Evolutionary conservation across 495 filamentous ascomycete genomes (phyloP).

Genomic region (Staphylotrichum longicolle): DNA sequence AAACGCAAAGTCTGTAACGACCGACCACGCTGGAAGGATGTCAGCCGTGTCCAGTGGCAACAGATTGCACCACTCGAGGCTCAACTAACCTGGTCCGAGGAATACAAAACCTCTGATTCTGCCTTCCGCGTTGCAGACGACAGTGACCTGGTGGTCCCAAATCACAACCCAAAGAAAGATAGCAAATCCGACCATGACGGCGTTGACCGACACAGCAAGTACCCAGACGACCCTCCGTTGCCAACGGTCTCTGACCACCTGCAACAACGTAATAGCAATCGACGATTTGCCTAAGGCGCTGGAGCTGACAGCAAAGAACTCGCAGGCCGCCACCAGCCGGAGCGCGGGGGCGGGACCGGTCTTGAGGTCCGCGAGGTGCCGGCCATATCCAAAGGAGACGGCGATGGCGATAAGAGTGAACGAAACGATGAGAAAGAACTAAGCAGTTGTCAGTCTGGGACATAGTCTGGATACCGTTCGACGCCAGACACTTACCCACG

Average conservation of each 20-base stretch:
- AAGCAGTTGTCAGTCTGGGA: not conserved
- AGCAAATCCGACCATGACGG: not conserved
- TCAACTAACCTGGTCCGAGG: not conserved
- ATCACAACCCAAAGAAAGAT: constrained; percentile 1
- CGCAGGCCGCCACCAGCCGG: not conserved
- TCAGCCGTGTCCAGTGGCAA: not conserved
- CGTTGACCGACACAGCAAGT: not conserved
- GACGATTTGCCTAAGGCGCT: not conserved
- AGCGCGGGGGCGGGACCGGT: not conserved
- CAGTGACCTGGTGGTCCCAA: too few relatives aligned
- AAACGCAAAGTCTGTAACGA: constrained; percentile 13
- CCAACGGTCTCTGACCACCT: not conserved
- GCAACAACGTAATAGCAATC: not conserved
- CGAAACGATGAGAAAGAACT: constrained; percentile 2
- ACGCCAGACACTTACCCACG: not conserved
- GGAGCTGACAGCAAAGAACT: not conserved
- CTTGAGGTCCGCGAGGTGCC: not conserved
- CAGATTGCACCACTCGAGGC: not conserved
- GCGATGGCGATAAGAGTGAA: not conserved
- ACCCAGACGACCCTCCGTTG: not conserved
- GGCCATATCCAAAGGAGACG: not conserved
- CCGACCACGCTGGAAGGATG: constrained; percentile 13
- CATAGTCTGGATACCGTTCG: not conserved
- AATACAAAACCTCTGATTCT: not conserved
- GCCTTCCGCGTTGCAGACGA: too few relatives aligned